Percentiles rank a stretch among this genome's conserved stretches.
Conservation (phyloP, 176 grass and related monocot species). For the Chloris gayana region DNA sequence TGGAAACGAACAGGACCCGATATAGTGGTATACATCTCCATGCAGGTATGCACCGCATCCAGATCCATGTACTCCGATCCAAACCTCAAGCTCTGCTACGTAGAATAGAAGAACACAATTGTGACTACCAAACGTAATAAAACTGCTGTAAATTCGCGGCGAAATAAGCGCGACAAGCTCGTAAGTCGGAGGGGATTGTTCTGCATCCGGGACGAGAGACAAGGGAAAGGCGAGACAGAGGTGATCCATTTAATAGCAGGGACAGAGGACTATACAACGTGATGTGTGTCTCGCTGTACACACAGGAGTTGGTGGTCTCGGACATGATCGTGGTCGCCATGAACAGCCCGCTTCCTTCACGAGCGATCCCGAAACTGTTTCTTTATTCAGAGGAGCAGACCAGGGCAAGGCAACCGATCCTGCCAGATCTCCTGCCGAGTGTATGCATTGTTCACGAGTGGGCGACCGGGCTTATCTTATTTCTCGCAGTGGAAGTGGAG, state of each 20-base stretch:
- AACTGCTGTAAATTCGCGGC: conserved; percentile 1
- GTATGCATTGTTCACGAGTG: conserved; percentile 13
- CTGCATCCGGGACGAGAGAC: conserved; percentile 4
- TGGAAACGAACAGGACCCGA: too few species aligned
- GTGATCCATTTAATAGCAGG: background rate
- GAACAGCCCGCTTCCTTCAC: background rate
- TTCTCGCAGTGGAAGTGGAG: background rate
- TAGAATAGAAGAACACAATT: too few species aligned
- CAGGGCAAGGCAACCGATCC: background rate
- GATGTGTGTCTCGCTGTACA: conserved; percentile 3
- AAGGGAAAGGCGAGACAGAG: background rate
- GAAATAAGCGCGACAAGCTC: conserved; percentile 1
- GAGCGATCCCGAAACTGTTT: background rate
- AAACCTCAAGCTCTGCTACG: too few species aligned
- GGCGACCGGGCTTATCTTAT: background rate
- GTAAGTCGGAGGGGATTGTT: conserved; percentile 12
- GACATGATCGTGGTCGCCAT: conserved; percentile 33
- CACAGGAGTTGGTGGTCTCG: conserved; percentile 17
- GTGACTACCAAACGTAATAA: conserved; percentile 1
- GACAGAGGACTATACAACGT: background rate
- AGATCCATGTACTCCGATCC: too few species aligned
- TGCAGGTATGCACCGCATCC: too few species aligned
- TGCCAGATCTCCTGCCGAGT: conserved; percentile 22
- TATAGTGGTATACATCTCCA: too few species aligned
- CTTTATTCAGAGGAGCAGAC: background rate